phyloP scores from a whole-genome alignment of 306 rosid genomes.

The Quercus cerris region DNA sequence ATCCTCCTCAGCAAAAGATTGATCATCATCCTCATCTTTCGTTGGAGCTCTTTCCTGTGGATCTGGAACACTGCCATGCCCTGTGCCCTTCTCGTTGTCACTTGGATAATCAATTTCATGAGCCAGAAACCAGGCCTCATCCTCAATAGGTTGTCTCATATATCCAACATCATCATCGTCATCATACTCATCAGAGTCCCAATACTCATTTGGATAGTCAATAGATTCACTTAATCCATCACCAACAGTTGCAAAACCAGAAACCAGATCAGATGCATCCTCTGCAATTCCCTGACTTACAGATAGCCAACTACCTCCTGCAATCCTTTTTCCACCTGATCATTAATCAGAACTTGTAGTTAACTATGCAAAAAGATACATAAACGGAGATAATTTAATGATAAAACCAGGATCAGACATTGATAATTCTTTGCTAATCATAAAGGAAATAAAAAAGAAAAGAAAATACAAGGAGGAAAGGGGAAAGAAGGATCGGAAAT shows the following conservation, averaged over 20 bases:
- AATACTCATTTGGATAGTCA: constrained; percentile 90
- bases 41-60: constrained; percentile 66
- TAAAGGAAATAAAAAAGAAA: not conserved
- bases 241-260: constrained; percentile 97
- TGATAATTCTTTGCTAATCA: not conserved
- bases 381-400: not conserved
- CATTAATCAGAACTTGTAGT: constrained; percentile 22
- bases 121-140: constrained; percentile 98
- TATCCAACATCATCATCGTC: constrained; percentile 94
- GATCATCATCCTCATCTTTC: constrained; percentile 94
- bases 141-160: constrained; percentile 98
- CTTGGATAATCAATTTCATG: constrained; percentile 99
- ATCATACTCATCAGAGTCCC: constrained; percentile 99
- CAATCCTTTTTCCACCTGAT: constrained; percentile 76
- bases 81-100: constrained; percentile 93
- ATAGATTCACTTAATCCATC: constrained; percentile 87
- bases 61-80: constrained; percentile 85
- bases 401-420: constrained; percentile 9
- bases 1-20: constrained; percentile 96
- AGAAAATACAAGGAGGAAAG: not conserved
- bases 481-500: not conserved
- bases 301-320: constrained; percentile 88
- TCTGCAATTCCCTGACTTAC: constrained; percentile 95
- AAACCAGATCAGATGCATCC: constrained; percentile 92
- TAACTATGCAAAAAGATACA: constrained; percentile 12